Evolutionary conservation across 805 yeast species (phyloP), one percentile per base, ranked within the genome.

Genomic region (Kodamaea fukazawae): DNA sequence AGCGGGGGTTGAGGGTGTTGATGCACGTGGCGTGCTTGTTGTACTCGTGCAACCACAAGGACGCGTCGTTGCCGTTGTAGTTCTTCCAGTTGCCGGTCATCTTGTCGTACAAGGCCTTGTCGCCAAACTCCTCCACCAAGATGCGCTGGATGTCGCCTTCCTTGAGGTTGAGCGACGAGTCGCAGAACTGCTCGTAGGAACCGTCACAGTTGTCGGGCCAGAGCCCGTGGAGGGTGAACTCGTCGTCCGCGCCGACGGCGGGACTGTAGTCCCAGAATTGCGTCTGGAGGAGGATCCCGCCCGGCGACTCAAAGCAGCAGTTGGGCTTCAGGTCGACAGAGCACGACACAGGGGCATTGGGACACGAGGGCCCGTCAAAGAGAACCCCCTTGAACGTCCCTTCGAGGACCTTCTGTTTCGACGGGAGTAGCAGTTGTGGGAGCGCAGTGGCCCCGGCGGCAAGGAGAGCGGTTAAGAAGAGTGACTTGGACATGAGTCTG

Each of bases 21-120:
- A 89, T 81, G 63, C 97, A 90, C 7, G 96, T 88, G 16, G 90
- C 97, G 58, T 90, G 98, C 59, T 90, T 90, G 67, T 90, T 89
- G 72, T 77, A 90, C 62, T 90, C 97, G 61, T 90, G 96, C 26
- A 76, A 71, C 98, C 98, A 90, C 36, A 90, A 65, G 4, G 71
- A 57, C 42, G 77, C 81, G 56, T 84, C 91, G 41, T 75, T 59
- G 8, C 87, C 87, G 36, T 76, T 78, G 53, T 74, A 75, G 52
- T 83, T 82, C 57, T 83, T 82, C 97, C 97, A 90, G 44, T 71
- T 61, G 22, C 53, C 53, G 17, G 64, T 48, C 87, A 90, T 78
- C 43, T 73, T 71, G 1, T 63, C 60, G 33, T 84, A 66, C 35
- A 88, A 66, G 7, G 73, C 81, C 7, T 55, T 49, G 39, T 82